Evolutionary conservation across 2,329 filamentous ascomycete species (phyloP).

Genomic region (Pyrenophora graminea): DNA sequence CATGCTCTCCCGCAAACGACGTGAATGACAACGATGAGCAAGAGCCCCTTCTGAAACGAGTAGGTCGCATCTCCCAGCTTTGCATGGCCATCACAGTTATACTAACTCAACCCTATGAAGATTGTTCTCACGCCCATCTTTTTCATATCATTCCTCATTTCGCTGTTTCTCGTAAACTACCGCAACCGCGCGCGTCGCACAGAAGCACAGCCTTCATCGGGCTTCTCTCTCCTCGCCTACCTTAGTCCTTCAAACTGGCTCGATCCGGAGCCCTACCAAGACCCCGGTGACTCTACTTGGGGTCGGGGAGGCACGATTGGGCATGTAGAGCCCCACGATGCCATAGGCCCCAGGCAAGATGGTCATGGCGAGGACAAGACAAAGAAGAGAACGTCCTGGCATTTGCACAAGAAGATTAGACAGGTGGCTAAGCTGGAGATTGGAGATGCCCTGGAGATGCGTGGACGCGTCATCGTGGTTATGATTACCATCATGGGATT

Average conservation of each 20-base stretch:
- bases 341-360: constrained; percentile 18
- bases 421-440: constrained; percentile 67
- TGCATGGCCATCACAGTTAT: not conserved
- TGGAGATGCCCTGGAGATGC: constrained; percentile 66
- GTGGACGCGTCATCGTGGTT: constrained; percentile 57
- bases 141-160: constrained; percentile 67
- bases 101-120: constrained; percentile 19
- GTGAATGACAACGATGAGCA: constrained; percentile 19
- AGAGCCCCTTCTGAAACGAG: constrained; percentile 32
- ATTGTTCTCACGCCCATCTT: constrained; percentile 65
- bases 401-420: constrained; percentile 50
- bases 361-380: constrained; percentile 3
- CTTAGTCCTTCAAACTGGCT: constrained; percentile 34
- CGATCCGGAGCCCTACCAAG: constrained; percentile 52
- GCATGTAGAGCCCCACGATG: constrained; percentile 30
- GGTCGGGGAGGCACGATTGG: constrained; percentile 12
- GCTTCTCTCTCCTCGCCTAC: constrained; percentile 26
- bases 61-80: constrained; percentile 13
- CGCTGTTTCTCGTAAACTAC: constrained; percentile 66
- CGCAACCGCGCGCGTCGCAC: constrained; percentile 58
- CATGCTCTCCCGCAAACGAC: constrained; percentile 26
- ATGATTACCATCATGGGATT: constrained; percentile 47
- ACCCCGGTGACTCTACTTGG: constrained; percentile 38
- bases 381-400: constrained; percentile 39
- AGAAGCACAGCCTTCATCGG: constrained; percentile 31